These are phyloP conservation scores for Pugionium dolabratum DNA, from an alignment of 345 rosid genomes.

Conservation along the genomic window DNA sequence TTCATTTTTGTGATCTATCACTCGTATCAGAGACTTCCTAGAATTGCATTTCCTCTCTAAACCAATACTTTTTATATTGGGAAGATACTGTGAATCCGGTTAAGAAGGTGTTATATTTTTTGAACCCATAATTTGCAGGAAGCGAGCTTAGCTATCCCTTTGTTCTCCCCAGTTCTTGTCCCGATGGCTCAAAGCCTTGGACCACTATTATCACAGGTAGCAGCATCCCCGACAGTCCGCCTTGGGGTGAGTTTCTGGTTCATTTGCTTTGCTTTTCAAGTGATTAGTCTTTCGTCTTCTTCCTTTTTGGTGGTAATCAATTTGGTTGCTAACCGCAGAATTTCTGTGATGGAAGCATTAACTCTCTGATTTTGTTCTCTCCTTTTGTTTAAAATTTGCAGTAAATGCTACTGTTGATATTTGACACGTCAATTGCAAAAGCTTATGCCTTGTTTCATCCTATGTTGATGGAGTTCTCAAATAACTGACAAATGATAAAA, in stretches of 20 bases:
- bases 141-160: slow-evolving; percentile 84
- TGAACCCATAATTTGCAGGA: slow-evolving; percentile 54
- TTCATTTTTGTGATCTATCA: slow-evolving; percentile 3
- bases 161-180: slow-evolving; percentile 93
- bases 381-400: background rate
- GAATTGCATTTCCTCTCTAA: background rate
- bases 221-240: slow-evolving; percentile 75
- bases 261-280: slow-evolving; percentile 12
- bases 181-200: slow-evolving; percentile 95
- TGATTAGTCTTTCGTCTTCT: background rate
- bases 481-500: slow-evolving; percentile 11
- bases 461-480: background rate
- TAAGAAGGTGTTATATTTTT: slow-evolving; percentile 1
- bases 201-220: slow-evolving; percentile 76
- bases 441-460: background rate
- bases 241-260: slow-evolving; percentile 66
- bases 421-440: background rate
- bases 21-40: slow-evolving; percentile 3
- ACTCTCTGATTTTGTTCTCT: background rate
- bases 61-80: background rate
- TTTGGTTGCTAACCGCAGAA: slow-evolving; percentile 8
- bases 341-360: background rate
- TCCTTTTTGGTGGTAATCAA: slow-evolving; percentile 4
- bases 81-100: background rate
- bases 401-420: slow-evolving; percentile 14